Conservation (phyloP, 352 stramenopile genomes). For the Pythium pyrilobum region DNA sequence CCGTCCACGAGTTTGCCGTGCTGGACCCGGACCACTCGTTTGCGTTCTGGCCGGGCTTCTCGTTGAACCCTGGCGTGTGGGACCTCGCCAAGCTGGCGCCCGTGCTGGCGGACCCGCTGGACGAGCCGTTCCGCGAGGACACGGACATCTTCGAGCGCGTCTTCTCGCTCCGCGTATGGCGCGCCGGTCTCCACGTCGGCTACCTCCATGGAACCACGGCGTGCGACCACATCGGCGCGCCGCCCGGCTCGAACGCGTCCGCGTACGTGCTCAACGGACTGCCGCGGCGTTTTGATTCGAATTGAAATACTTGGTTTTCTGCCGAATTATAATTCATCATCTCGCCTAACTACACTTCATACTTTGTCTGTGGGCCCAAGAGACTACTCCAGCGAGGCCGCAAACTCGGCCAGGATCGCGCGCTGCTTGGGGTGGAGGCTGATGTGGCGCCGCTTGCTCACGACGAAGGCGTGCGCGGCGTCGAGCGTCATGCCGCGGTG, state of each 20-base stretch:
- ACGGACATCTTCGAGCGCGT: conserved; percentile 32
- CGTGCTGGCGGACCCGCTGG: neutral
- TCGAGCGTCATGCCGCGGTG: conserved; percentile 52
- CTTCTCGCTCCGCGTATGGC: conserved; percentile 29
- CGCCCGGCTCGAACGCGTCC: conserved; percentile 25
- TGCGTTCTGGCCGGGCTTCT: conserved; percentile 60
- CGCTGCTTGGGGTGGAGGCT: conserved; percentile 58
- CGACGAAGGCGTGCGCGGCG: conserved; percentile 46
- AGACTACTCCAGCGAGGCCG: neutral
- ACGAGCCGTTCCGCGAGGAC: conserved; percentile 19
- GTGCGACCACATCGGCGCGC: conserved; percentile 27
- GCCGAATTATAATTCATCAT: neutral
- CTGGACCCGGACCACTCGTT: conserved; percentile 31
- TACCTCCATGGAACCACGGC: conserved; percentile 10
- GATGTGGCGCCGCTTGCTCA: conserved; percentile 53
- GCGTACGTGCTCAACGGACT: conserved; percentile 44
- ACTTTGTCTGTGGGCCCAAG: too few species aligned
- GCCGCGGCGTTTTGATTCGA: conserved; percentile 28
- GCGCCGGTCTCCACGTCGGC: conserved; percentile 22
- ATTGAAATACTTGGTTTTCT: too few species aligned
- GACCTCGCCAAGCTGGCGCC: conserved; percentile 19
- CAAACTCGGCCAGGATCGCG: conserved; percentile 41
- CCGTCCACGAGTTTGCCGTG: conserved; percentile 47
- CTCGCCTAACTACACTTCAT: too few species aligned
- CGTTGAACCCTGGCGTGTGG: conserved; percentile 55